phyloP scores from a whole-genome alignment of 768 basidiomycete genomes.

The Naganishia friedmannii region DNA sequence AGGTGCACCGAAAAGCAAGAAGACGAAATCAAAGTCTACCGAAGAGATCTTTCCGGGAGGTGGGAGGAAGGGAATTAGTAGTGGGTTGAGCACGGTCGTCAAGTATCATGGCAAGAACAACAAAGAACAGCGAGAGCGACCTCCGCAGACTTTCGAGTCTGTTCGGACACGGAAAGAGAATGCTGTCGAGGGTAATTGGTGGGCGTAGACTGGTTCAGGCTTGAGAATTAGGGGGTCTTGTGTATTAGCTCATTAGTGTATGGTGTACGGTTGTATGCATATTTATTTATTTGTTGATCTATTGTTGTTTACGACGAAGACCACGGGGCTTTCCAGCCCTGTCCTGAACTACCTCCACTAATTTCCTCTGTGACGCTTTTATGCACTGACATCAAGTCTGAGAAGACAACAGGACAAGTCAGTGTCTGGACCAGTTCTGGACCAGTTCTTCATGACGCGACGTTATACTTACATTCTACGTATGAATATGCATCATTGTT shows the following conservation, averaged over 20 bases:
- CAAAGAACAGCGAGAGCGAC: neutral
- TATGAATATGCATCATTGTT: constrained; percentile 95
- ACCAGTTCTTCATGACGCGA: neutral
- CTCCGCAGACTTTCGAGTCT: neutral
- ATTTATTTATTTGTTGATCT: neutral
- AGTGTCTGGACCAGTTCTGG: neutral
- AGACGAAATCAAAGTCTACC: neutral
- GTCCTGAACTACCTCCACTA: constrained; percentile 41
- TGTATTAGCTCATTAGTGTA: neutral
- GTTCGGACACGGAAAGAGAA: constrained; percentile 19
- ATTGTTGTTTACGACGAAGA: constrained; percentile 23
- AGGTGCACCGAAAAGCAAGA: constrained; percentile 11
- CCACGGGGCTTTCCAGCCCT: constrained; percentile 48
- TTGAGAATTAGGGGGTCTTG: neutral
- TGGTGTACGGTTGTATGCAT: constrained; percentile 15
- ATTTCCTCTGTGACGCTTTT: constrained; percentile 49
- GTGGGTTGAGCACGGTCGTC: constrained; percentile 18
- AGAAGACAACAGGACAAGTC: constrained; percentile 17
- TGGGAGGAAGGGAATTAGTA: constrained; percentile 12
- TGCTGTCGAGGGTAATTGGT: constrained; percentile 20
- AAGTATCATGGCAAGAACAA: constrained; percentile 17
- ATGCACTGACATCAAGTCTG: constrained; percentile 51
- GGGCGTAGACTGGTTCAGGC: neutral
- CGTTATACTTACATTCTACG: constrained; percentile 70
- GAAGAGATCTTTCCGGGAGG: constrained; percentile 18